These are phyloP conservation scores for Prinsepia uniflora DNA, from an alignment of 306 rosid genomes.

Conservation along the genomic window DNA sequence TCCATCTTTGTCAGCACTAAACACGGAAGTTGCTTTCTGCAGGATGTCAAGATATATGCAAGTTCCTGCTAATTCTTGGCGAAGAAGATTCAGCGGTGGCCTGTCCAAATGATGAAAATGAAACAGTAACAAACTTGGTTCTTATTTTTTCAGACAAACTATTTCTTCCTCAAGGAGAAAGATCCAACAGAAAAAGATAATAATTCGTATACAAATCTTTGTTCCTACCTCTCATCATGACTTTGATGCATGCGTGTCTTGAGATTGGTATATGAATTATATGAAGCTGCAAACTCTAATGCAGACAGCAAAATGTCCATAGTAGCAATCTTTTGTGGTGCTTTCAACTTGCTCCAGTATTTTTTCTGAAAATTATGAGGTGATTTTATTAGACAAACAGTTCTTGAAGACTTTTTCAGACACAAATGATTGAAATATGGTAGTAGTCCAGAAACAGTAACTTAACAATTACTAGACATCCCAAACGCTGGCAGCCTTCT, in stretches of 20 bases:
- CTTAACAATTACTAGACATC: not conserved
- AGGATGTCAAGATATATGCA: conserved; percentile 79
- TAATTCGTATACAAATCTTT: conserved; percentile 4
- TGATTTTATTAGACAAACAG: conserved; percentile 21
- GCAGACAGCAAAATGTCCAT: conserved; percentile 78
- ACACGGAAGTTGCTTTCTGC: conserved; percentile 72
- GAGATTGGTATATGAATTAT: conserved; percentile 79
- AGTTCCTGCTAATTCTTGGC: conserved; percentile 90
- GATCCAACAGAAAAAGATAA: conserved; percentile 18
- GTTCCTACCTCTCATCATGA: conserved; percentile 68
- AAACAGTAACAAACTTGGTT: conserved; percentile 17
- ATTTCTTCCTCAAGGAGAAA: conserved; percentile 11
- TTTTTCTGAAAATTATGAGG: conserved; percentile 64
- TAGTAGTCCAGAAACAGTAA: not conserved
- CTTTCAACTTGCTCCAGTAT: conserved; percentile 81
- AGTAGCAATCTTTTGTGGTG: conserved; percentile 64
- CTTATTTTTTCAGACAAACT: not conserved
- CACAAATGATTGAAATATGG: not conserved
- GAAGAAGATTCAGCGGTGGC: conserved; percentile 95
- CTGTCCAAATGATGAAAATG: conserved; percentile 50
- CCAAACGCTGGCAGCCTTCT: not conserved
- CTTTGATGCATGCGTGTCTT: conserved; percentile 88
- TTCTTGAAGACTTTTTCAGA: conserved; percentile 4
- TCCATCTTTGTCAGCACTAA: conserved; percentile 37
- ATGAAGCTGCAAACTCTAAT: conserved; percentile 89